These are phyloP conservation scores for Ammopiptanthus mongolicus DNA, from an alignment of 306 rosid species.

Conservation along the genomic window DNA sequence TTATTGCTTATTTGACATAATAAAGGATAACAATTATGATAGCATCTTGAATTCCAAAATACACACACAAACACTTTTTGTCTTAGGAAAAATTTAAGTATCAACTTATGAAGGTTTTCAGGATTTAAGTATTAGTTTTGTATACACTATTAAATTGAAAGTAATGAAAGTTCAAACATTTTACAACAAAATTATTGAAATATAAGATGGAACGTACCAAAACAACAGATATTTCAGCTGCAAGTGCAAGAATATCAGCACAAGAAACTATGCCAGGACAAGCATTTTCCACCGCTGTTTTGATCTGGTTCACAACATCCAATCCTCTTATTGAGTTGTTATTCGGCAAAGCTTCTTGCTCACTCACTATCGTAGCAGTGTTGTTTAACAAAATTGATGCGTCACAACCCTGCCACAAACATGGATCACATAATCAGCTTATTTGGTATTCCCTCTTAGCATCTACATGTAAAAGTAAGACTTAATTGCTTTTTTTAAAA, in stretches of 20 bases:
- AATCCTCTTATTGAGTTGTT: conserved; percentile 45
- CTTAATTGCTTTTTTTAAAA: background rate
- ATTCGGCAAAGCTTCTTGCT: conserved; percentile 32
- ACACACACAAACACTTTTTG: too few relatives aligned
- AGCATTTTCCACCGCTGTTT: conserved; percentile 28
- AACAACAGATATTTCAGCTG: conserved; percentile 31
- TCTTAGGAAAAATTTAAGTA: too few relatives aligned
- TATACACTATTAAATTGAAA: too few relatives aligned
- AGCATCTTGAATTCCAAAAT: too few relatives aligned
- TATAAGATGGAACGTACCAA: conserved; percentile 16
- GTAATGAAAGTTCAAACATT: too few relatives aligned
- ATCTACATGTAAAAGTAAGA: too few relatives aligned
- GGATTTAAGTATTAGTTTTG: too few relatives aligned
- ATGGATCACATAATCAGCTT: too few relatives aligned
- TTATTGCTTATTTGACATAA: too few relatives aligned
- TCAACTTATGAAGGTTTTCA: too few relatives aligned
- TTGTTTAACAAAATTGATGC: conserved; percentile 50
- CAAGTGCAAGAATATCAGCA: conserved; percentile 52
- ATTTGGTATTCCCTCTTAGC: background rate
- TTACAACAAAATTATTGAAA: too few relatives aligned
- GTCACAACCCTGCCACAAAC: conserved; percentile 49
- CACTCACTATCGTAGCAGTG: conserved; percentile 34
- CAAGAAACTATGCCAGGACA: conserved; percentile 51
- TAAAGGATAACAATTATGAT: too few relatives aligned
- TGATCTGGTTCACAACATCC: conserved; percentile 42